Base-by-base conservation (phyloP, 2,329 filamentous ascomycete species). In the Samsoniella hepiali region DNA sequence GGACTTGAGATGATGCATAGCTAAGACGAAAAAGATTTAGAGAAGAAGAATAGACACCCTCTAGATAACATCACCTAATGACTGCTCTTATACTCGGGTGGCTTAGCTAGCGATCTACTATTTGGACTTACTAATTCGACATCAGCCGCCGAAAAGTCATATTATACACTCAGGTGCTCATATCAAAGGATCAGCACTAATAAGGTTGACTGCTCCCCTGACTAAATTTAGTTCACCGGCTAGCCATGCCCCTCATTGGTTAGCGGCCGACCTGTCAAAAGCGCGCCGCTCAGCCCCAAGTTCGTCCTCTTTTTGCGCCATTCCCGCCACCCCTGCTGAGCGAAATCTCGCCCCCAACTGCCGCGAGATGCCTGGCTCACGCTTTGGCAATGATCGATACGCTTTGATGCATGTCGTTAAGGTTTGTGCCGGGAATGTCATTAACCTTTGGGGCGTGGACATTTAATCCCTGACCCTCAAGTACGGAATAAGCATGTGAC, bases 141-240 rank as follows among this genome's bases (percentile, higher is more conserved):
- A 42, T 40, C 57, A 32, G 47, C 32, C 9, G 56, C 22, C n/a
- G 44, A 15, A 8, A 17, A 40, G 56, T 59, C 45, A 59, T 49
- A 13, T 17, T 50, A 40, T 42, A 31, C n/a, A 17, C 9, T 4
- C 44, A 50, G 31, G 45, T 42, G 45, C 27, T 31, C 57, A 42
- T 38, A 51, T 50, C 45, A 50, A 45, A 22, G 9, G 44, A 51
- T 51, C 57, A 51, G 45, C 45, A 31, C 45, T 56, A 42, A 42
- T 22, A 47, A 27, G 11, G 4, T 8, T 47, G 27, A 31, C 5
- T 8, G 36, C 13, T 50, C 54, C 53, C 36, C 53, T 56, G 53
- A 56, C 53, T 42, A 27, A 31, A 56, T 29, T 31, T 29, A n/a
- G 29, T 56, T 22, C 22, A 32, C 27, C 22, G 40, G 22, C 38